Evolutionary conservation across 176 grass and related monocot species (phyloP).

Genomic region (Triticum dicoccoides): DNA sequence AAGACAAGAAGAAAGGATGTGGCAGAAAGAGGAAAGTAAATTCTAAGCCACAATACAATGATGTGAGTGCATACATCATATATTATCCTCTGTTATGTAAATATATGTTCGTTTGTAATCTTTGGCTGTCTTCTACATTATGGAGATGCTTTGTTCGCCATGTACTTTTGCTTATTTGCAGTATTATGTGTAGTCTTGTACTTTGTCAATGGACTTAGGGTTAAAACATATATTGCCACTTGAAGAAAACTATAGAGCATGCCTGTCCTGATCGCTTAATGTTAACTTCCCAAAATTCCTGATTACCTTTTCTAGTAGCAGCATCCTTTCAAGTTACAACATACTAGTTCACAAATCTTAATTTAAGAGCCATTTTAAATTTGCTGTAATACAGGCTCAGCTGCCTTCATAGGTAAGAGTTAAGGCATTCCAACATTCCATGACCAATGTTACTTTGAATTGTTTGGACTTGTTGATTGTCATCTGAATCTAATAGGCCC

Average conservation of each 20-base stretch:
- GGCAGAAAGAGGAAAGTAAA: conserved; percentile 58
- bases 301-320: not conserved
- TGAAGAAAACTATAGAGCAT: not conserved
- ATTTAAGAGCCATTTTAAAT: not conserved
- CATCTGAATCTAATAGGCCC: not conserved
- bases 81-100: not conserved
- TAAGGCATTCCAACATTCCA: not conserved
- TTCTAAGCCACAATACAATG: conserved; percentile 55
- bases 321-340: not conserved
- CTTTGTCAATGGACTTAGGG: conserved; percentile 5
- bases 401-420: not conserved
- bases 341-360: not conserved
- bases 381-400: not conserved
- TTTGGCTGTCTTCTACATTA: conserved; percentile 2
- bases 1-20: conserved; percentile 54
- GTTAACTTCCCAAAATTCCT: not conserved
- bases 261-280: not conserved
- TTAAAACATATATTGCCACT: not conserved
- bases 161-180: not conserved
- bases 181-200: not conserved
- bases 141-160: not conserved
- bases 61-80: conserved; percentile 54
- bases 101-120: not conserved
- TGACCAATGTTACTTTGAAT: conserved; percentile 1
- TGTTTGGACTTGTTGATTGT: not conserved